A percentile compares a stretch with the other conserved stretches of the same genome.
Evolutionary conservation across 768 basidiomycete species (phyloP).

Genomic region (Pisolithus tinctorius): DNA sequence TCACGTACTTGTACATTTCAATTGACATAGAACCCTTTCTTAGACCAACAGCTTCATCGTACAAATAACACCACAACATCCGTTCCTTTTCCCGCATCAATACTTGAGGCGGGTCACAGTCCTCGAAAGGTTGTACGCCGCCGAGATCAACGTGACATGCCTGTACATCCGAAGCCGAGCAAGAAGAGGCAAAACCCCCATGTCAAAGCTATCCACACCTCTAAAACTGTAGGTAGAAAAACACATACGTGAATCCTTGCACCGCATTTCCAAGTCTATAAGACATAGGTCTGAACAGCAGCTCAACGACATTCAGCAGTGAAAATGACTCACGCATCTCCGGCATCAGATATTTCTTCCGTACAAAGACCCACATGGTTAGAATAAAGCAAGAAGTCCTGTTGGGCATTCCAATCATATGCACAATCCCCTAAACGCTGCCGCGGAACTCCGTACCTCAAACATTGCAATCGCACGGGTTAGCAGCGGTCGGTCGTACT

Average conservation of each 20-base stretch:
- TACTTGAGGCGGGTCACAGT: conserved; percentile 28
- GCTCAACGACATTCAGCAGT: not conserved
- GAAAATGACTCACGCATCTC: conserved; percentile 58
- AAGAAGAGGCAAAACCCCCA: not conserved
- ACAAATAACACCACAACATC: too few species aligned
- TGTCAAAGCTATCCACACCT: not conserved
- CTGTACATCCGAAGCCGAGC: conserved; percentile 26
- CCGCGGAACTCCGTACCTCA: conserved; percentile 47
- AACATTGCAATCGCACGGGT: conserved; percentile 78
- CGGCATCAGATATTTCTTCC: conserved; percentile 80
- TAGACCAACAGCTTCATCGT: too few species aligned
- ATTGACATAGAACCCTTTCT: too few species aligned
- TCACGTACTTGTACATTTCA: too few species aligned
- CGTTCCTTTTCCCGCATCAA: not conserved
- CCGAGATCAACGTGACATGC: conserved; percentile 80
- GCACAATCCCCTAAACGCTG: not conserved
- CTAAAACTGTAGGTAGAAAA: not conserved
- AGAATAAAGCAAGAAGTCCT: conserved; percentile 76
- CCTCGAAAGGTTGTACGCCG: conserved; percentile 76
- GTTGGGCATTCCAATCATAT: conserved; percentile 1
- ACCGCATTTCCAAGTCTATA: conserved; percentile 77
- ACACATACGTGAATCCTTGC: conserved; percentile 80
- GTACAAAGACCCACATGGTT: conserved; percentile 87
- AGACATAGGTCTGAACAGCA: not conserved
- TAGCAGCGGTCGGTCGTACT: conserved; percentile 63